Base-by-base conservation (phyloP, 1,139 yeast species). In the Kluyveromyces sp. region DNA sequence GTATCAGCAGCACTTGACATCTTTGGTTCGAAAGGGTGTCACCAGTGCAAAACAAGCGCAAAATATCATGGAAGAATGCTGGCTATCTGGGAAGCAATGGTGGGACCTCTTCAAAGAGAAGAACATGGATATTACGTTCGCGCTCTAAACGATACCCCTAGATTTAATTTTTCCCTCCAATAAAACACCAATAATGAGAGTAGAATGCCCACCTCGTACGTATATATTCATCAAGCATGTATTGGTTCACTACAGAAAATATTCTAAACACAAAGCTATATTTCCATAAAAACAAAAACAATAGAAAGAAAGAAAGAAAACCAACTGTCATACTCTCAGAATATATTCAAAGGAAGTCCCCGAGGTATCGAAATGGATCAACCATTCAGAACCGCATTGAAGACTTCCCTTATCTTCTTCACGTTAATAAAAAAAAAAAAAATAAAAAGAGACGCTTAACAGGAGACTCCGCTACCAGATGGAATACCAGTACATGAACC, bases 11-110 rank as follows among this genome's bases (percentile, higher is more conserved):
- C 66, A 81, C 48, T 66, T 79, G 50, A 54, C 58, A 1, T 55
- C 57, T 7, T 59, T 79, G 46, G 66, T 65, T 5, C 63, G 62
- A 7, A 65, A 66, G 54, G 86, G 85, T 0, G 71, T 76, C 31
- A 63, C 68, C 4, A 73, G 74, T 50, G 83, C 84, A 0, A 58
- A 61, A 7, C 67, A 69, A 51, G 79, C 81, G 15, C 58, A 72
- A 28, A 68, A 63, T 21, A 69, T 81, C 1, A 77, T 80, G 78
- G 54, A 60, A 26, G 65, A 75, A 50, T 75, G 82, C 52, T 81
- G 88, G 87, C 61, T 65, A 3, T 69, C 79, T 0, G 77, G 76
- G 1, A 72, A 71, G 47, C 75, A 73, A 50, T 81, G 87, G 87
- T 72, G 75, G 50, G 74, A 69, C 28, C 73, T 80, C 1, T 67